A percentile compares a stretch with the other conserved stretches of the same genome.
These are phyloP conservation scores for Pythium dissotocum DNA, from an alignment of 352 stramenopile genomes.

Conservation along the genomic window DNA sequence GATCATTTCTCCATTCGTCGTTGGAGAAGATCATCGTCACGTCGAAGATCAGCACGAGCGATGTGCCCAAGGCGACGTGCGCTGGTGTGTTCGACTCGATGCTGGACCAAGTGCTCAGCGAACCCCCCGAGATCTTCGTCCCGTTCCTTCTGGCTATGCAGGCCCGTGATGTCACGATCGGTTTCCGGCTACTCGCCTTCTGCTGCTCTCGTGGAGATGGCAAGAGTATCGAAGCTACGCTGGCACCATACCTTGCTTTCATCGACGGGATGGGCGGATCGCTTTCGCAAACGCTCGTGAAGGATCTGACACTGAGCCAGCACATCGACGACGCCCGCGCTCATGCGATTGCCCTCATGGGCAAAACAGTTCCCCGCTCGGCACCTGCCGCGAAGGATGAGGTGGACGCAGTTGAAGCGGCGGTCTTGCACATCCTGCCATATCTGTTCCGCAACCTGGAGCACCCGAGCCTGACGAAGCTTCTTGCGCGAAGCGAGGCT, in stretches of 20 bases:
- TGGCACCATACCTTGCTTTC: slow-evolving; percentile 69
- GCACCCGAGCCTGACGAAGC: slow-evolving; percentile 58
- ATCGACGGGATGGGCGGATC: slow-evolving; percentile 53
- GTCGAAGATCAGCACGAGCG: slow-evolving; percentile 64
- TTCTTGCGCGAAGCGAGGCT: slow-evolving; percentile 60
- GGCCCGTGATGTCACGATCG: slow-evolving; percentile 67
- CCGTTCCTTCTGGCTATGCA: slow-evolving; percentile 85
- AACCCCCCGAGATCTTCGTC: slow-evolving; percentile 66
- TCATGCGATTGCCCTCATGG: slow-evolving; percentile 61
- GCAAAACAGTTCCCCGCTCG: slow-evolving; percentile 24
- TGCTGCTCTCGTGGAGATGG: slow-evolving; percentile 59
- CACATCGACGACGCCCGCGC: slow-evolving; percentile 78
- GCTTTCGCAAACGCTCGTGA: slow-evolving; percentile 52
- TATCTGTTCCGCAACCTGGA: slow-evolving; percentile 75
- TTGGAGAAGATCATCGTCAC: slow-evolving; percentile 79
- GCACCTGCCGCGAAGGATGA: slow-evolving; percentile 41
- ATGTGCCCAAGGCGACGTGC: slow-evolving; percentile 62
- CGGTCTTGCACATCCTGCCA: slow-evolving; percentile 54
- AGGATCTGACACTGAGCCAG: slow-evolving; percentile 71
- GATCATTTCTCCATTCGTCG: slow-evolving; percentile 61
- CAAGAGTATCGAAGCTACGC: slow-evolving; percentile 55
- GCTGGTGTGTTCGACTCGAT: slow-evolving; percentile 76
- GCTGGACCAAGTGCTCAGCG: slow-evolving; percentile 77
- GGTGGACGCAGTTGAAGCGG: slow-evolving; percentile 63
- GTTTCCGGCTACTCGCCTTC: slow-evolving; percentile 73